Evolutionary conservation across 1,284 basidiomycete species (phyloP).

Genomic region (Cutaneotrichosporon spelunceum): DNA sequence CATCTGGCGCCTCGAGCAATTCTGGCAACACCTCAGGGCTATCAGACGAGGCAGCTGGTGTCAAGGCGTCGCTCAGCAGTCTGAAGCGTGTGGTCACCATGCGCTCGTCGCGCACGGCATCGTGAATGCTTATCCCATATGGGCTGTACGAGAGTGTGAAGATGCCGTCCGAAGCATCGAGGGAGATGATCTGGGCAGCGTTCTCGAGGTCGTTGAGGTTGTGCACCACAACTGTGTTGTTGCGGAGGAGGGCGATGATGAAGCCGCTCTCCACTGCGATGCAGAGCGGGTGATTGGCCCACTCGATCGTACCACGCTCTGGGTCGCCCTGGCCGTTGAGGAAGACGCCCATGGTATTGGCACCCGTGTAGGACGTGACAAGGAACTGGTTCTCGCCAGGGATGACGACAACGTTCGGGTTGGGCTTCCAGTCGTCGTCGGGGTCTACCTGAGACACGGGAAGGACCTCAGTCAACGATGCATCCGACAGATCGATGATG

Average conservation of each 20-base stretch:
- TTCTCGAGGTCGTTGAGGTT: slow-evolving; percentile 66
- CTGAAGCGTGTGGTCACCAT: slow-evolving; percentile 29
- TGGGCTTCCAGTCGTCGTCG: slow-evolving; percentile 47
- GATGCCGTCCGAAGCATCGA: slow-evolving; percentile 52
- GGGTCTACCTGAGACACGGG: slow-evolving; percentile 68
- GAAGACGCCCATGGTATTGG: slow-evolving; percentile 74
- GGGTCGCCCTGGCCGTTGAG: slow-evolving; percentile 79
- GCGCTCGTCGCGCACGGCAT: slow-evolving; percentile 44
- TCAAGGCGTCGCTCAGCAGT: slow-evolving; percentile 35
- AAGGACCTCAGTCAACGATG: slow-evolving; percentile 66
- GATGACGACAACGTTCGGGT: slow-evolving; percentile 72
- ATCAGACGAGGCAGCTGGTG: slow-evolving; percentile 12
- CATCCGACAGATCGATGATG: slow-evolving; percentile 68
- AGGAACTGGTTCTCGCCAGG: slow-evolving; percentile 68
- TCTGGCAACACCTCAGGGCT: not conserved
- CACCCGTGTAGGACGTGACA: slow-evolving; percentile 59
- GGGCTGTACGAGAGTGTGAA: slow-evolving; percentile 46
- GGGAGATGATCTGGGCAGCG: slow-evolving; percentile 66
- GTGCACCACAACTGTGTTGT: slow-evolving; percentile 76
- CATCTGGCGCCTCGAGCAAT: slow-evolving; percentile 2
- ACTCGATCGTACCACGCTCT: slow-evolving; percentile 79
- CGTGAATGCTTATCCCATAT: slow-evolving; percentile 46
- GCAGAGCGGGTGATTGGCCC: slow-evolving; percentile 70
- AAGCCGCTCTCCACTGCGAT: slow-evolving; percentile 78
- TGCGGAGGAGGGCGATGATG: slow-evolving; percentile 70